phyloP scores from a whole-genome alignment of 192 early-diverging fungal species.

The Backusella liffmaniae region DNA sequence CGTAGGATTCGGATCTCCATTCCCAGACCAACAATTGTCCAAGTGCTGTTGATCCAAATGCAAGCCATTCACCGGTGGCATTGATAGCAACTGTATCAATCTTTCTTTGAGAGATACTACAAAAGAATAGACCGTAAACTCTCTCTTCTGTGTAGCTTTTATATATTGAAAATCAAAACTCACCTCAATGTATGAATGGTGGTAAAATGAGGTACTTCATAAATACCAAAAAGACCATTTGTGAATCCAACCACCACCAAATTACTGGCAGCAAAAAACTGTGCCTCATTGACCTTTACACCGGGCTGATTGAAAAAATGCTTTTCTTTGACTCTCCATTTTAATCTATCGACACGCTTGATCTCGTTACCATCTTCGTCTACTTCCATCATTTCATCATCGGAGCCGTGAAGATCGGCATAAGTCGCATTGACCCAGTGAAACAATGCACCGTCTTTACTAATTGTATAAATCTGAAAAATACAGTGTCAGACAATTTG shows the following conservation, averaged over 20 bases:
- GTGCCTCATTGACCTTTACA: slow-evolving; percentile 75
- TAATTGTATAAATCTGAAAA: slow-evolving; percentile 75
- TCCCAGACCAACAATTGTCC: slow-evolving; percentile 99
- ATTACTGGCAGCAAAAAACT: slow-evolving; percentile 69
- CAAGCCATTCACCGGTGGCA: slow-evolving; percentile 94
- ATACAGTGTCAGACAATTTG: neutral
- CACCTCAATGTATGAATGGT: slow-evolving; percentile 94
- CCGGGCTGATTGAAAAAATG: slow-evolving; percentile 83
- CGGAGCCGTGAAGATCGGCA: slow-evolving; percentile 44
- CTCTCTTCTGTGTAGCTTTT: too few relatives aligned
- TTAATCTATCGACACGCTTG: slow-evolving; percentile 35
- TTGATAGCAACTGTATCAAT: slow-evolving; percentile 90
- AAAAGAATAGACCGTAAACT: too few relatives aligned
- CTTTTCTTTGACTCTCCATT: slow-evolving; percentile 56
- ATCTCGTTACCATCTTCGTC: slow-evolving; percentile 42
- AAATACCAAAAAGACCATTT: slow-evolving; percentile 96
- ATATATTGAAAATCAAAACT: neutral
- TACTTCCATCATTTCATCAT: slow-evolving; percentile 57
- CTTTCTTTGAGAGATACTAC: slow-evolving; percentile 89
- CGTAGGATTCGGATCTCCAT: slow-evolving; percentile 99
- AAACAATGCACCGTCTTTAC: slow-evolving; percentile 87
- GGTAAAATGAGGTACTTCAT: slow-evolving; percentile 94
- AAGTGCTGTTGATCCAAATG: slow-evolving; percentile 87
- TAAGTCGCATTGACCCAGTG: slow-evolving; percentile 62
- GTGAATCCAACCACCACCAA: slow-evolving; percentile 90